Percentiles rank a stretch among this genome's conserved stretches.
phyloP scores from a whole-genome alignment of 1,284 basidiomycete genomes.

The Cryptococcus sp. region DNA sequence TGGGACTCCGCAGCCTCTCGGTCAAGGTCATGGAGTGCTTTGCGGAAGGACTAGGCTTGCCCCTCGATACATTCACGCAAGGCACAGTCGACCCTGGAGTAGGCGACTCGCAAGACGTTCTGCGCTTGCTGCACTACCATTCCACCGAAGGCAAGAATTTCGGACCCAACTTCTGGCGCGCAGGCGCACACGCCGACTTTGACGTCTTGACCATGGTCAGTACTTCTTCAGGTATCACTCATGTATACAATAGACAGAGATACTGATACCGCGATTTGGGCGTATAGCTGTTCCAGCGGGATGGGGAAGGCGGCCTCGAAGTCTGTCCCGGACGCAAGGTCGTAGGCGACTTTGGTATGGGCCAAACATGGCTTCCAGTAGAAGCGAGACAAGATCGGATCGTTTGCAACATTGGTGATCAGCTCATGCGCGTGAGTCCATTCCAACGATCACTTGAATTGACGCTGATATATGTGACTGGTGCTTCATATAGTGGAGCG shows the following conservation, averaged over 20 bases:
- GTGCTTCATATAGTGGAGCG: constrained; percentile 26
- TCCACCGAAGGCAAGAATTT: constrained; percentile 35
- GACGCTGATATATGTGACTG: not conserved
- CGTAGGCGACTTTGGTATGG: constrained; percentile 42
- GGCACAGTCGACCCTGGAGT: constrained; percentile 31
- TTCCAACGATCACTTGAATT: no score
- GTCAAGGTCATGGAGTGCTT: constrained; percentile 40
- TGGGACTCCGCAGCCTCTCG: constrained; percentile 16
- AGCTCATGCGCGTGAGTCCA: constrained; percentile 31
- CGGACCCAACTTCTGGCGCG: constrained; percentile 38
- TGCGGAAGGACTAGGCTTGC: constrained; percentile 35
- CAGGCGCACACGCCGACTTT: constrained; percentile 42
- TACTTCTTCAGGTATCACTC: not conserved
- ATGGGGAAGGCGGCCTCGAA: constrained; percentile 39
- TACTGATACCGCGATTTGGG: no score
- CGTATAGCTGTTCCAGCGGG: constrained; percentile 35
- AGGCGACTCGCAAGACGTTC: constrained; percentile 33
- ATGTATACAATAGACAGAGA: no score
- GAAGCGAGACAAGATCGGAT: constrained; percentile 34
- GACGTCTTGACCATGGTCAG: constrained; percentile 36
- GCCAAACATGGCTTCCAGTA: constrained; percentile 32
- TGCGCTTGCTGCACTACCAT: constrained; percentile 39
- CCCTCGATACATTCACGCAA: constrained; percentile 30
- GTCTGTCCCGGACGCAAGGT: constrained; percentile 40
- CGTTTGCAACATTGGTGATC: constrained; percentile 45